A percentile compares a stretch with the other conserved stretches of the same genome.
These are phyloP conservation scores for Botrytis deweyae DNA, from an alignment of 2,329 filamentous ascomycete genomes.

Conservation along the genomic window DNA sequence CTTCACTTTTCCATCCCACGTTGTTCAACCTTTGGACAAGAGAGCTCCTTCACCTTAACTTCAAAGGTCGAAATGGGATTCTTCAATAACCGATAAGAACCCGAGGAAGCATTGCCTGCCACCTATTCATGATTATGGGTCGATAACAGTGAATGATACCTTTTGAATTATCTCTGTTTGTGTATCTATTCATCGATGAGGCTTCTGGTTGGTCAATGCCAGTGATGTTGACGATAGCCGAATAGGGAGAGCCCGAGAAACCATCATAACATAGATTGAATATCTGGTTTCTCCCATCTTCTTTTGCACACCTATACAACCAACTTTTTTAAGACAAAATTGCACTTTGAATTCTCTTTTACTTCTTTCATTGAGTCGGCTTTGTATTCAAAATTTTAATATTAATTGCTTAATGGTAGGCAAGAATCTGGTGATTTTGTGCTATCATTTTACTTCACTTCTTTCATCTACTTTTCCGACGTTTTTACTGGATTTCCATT, in stretches of 20 bases:
- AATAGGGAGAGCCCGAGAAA: neutral
- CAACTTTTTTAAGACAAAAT: neutral
- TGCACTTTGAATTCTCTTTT: neutral
- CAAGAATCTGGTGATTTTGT: neutral
- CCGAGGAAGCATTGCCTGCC: neutral
- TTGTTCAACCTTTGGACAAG: neutral
- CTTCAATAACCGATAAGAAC: neutral
- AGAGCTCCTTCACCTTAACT: neutral
- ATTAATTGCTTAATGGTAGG: constrained; percentile 4
- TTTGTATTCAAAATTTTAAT: constrained; percentile 2
- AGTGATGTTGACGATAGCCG: neutral
- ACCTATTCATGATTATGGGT: neutral
- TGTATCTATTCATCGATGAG: neutral
- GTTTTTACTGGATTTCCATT: neutral
- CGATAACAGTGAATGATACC: neutral
- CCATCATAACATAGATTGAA: neutral
- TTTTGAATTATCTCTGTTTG: neutral
- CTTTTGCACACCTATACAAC: neutral
- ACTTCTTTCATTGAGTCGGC: neutral
- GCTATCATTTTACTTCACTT: neutral
- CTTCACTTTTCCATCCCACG: neutral
- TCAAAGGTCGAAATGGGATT: neutral
- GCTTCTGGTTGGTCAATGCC: neutral
- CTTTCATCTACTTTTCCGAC: neutral
- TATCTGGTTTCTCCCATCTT: neutral